A percentile compares a stretch with the other conserved stretches of the same genome.
Conservation (phyloP, 345 rosid genomes). For the Sapria himalayana region DNA sequence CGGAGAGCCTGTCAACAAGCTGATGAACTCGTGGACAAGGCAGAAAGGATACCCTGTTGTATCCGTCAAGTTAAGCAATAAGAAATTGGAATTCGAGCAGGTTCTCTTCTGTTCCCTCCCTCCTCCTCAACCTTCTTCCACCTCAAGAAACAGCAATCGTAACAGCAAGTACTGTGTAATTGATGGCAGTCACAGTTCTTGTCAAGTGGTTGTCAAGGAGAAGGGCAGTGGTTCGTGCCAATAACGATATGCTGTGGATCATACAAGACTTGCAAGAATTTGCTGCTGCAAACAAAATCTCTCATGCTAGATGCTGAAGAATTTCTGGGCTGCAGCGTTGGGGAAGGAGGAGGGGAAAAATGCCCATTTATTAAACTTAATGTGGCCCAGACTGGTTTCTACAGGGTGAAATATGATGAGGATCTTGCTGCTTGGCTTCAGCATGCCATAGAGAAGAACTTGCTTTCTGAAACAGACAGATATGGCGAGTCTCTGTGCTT, state of each 20-base stretch:
- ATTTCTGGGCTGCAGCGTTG: conserved; percentile 14
- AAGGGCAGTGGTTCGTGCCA: conserved; percentile 97
- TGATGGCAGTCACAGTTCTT: conserved; percentile 61
- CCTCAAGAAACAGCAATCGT: background rate
- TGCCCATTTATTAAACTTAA: conserved; percentile 63
- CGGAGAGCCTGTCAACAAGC: conserved; percentile 74
- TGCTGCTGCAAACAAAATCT: conserved; percentile 49
- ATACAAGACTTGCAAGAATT: conserved; percentile 40
- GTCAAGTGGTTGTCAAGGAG: conserved; percentile 58
- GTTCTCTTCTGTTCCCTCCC: conserved; percentile 12
- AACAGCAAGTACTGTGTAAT: conserved; percentile 11
- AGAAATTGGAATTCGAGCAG: conserved; percentile 80
- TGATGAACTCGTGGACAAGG: conserved; percentile 89
- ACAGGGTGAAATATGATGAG: conserved; percentile 78
- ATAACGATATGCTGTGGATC: conserved; percentile 65
- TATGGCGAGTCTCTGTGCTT: no score
- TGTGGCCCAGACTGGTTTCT: conserved; percentile 75
- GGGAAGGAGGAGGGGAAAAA: conserved; percentile 7
- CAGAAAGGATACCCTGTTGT: conserved; percentile 86
- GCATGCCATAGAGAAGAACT: conserved; percentile 45
- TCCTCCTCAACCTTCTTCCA: background rate
- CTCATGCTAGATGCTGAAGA: conserved; percentile 27
- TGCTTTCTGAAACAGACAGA: conserved; percentile 55
- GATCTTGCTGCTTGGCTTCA: conserved; percentile 57
- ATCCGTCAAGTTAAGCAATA: conserved; percentile 43